These are phyloP conservation scores for Ascochyta fabae DNA, from an alignment of 2,329 filamentous ascomycete genomes.

Conservation along the genomic window DNA sequence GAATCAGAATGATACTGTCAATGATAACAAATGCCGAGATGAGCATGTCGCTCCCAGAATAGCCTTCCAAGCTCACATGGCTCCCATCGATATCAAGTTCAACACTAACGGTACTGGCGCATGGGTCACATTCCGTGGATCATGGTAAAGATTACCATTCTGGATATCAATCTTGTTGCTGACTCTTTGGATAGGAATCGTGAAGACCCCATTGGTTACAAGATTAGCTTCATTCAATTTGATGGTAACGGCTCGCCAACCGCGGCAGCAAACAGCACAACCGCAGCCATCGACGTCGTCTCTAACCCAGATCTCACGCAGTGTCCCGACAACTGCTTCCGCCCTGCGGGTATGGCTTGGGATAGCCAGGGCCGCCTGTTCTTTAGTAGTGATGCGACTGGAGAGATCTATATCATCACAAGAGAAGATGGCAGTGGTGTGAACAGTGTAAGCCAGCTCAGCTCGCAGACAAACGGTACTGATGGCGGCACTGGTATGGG, in stretches of 20 bases:
- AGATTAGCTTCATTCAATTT: slow-evolving; percentile 57
- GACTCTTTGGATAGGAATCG: slow-evolving; percentile 49
- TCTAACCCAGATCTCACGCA: slow-evolving; percentile 59
- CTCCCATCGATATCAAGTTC: slow-evolving; percentile 76
- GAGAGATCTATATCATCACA: slow-evolving; percentile 67
- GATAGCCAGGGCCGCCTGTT: slow-evolving; percentile 62
- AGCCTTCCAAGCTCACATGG: slow-evolving; percentile 70
- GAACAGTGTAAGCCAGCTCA: slow-evolving; percentile 29
- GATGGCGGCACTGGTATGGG: slow-evolving; percentile 12
- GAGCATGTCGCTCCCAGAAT: slow-evolving; percentile 57
- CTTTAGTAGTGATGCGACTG: slow-evolving; percentile 68
- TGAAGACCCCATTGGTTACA: slow-evolving; percentile 58
- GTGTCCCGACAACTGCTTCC: slow-evolving; percentile 66
- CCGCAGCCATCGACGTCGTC: slow-evolving; percentile 61
- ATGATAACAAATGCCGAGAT: slow-evolving; percentile 55
- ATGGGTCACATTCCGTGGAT: slow-evolving; percentile 75
- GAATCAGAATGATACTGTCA: slow-evolving; percentile 53
- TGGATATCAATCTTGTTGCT: background rate
- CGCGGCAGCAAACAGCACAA: slow-evolving; percentile 54
- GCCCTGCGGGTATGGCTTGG: slow-evolving; percentile 66
- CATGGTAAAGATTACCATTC: slow-evolving; percentile 58
- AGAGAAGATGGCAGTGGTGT: slow-evolving; percentile 40
- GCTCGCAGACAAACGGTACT: slow-evolving; percentile 17
- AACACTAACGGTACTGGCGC: slow-evolving; percentile 62
- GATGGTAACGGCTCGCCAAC: slow-evolving; percentile 54